Base-by-base conservation (phyloP, 805 yeast genomes). In the Debaryomyces tyrocola region DNA sequence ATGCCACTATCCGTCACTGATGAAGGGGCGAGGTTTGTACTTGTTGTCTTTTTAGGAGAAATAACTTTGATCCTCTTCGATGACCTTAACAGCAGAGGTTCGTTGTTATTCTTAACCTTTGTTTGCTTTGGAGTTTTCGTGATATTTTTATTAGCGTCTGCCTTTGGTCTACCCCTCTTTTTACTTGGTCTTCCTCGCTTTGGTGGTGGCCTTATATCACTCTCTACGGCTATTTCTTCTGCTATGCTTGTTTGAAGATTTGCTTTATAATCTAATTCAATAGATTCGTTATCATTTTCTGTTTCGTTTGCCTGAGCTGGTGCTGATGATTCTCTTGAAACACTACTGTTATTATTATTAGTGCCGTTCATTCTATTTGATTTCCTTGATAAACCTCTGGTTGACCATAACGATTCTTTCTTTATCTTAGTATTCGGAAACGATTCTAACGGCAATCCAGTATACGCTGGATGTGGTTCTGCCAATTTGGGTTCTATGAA, bases 401-500 rank as follows among this genome's bases (percentile, higher is more conserved):
- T 54, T 21, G 81, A 75, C 81, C 85, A 77, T 40, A 77, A 62
- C 14, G 82, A 70, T 39, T 81, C 86, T 51, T 76, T 80, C 56
- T 77, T 80, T 33, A 79, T 67, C 56, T 79, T 84, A 3, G 72
- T 64, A 14, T 81, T 78, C 7, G 96, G 96, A 5, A 75, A 74
- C n/a, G 79, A 74, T 52, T 82, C 88, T 44, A 90, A 64, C 3
- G 94, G 85, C 35, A 82, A 72, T 2, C 97, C 96, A 0, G 92
- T 84, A 33, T 81, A 80, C 9, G 78, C 75, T 36, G 87, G 82
- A 9, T 68, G 62, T 0, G 85, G 82, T 33, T 73, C 77, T 0
- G 80, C 77, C 29, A 74, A 61, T 14, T 72, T 74, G 2, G 91
- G 90, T 55, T 88, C 94, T 17, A 69, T 61, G 64, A 82, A 80